Conservation (phyloP, 129 eudicot species). For the Ambrosia trifida region DNA sequence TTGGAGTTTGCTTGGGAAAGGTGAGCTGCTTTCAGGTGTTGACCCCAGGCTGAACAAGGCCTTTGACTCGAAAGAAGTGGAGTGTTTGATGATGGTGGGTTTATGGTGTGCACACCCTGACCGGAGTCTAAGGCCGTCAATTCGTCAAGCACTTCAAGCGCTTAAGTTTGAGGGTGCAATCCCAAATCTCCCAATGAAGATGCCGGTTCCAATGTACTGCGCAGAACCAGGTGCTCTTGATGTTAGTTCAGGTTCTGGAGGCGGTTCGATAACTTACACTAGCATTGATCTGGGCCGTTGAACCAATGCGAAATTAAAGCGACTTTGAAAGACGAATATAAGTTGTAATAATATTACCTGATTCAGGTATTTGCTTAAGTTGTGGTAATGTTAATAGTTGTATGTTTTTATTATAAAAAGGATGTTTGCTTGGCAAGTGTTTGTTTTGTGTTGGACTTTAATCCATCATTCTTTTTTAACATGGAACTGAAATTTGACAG, state of each 20-base stretch:
- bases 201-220: slow-evolving; percentile 44
- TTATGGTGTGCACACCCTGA: slow-evolving; percentile 64
- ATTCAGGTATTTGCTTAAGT: background rate
- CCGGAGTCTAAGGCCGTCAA: slow-evolving; percentile 47
- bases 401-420: no score
- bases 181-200: slow-evolving; percentile 46
- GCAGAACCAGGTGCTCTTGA: slow-evolving; percentile 24
- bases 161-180: slow-evolving; percentile 50
- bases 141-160: slow-evolving; percentile 55
- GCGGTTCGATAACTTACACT: slow-evolving; percentile 36
- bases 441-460: background rate
- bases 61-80: slow-evolving; percentile 37
- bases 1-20: slow-evolving; percentile 52
- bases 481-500: no score
- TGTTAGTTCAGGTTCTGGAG: slow-evolving; percentile 29
- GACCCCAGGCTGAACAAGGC: slow-evolving; percentile 32
- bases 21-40: slow-evolving; percentile 37
- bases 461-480: no score
- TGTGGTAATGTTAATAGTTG: background rate
- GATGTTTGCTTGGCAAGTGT: background rate
- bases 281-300: slow-evolving; percentile 40
- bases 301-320: background rate
- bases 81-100: slow-evolving; percentile 56
- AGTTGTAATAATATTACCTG: background rate
- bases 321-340: background rate